phyloP scores from a whole-genome alignment of 2,329 filamentous ascomycete species.

The Akanthomyces dipterigenus region DNA sequence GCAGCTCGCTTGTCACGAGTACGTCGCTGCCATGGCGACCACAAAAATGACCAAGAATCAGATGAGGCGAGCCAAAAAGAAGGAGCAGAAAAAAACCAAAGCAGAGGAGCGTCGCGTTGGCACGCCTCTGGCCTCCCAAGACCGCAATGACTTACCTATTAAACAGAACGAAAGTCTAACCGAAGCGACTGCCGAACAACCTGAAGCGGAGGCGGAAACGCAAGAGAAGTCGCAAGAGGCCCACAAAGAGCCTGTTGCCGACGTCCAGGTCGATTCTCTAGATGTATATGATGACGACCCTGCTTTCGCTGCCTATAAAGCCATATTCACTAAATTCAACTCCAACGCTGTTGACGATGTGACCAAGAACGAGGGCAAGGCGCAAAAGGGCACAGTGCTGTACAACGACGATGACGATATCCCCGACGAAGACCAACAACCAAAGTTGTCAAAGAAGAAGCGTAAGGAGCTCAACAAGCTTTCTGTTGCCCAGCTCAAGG shows the following conservation, averaged over 20 bases:
- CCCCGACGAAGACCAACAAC: conserved; percentile 61
- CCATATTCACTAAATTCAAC: conserved; percentile 75
- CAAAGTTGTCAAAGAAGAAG: conserved; percentile 89
- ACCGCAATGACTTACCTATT: background rate
- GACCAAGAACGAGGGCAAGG: conserved; percentile 53
- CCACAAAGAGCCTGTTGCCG: conserved; percentile 33
- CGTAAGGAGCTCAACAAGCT: conserved; percentile 86
- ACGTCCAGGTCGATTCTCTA: conserved; percentile 11
- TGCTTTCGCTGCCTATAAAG: conserved; percentile 75
- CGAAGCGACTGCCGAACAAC: background rate
- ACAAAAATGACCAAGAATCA: conserved; percentile 89
- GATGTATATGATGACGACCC: conserved; percentile 55
- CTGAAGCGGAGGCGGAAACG: conserved; percentile 25
- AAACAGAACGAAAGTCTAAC: background rate
- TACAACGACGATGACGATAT: conserved; percentile 77
- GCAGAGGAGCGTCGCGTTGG: conserved; percentile 38
- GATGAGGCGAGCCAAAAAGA: conserved; percentile 87
- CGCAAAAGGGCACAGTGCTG: conserved; percentile 56
- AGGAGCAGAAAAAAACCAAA: conserved; percentile 71
- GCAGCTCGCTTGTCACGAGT: conserved; percentile 8
- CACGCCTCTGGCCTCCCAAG: background rate
- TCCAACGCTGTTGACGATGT: conserved; percentile 24
- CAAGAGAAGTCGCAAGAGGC: conserved; percentile 31
- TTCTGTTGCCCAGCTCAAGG: conserved; percentile 92
- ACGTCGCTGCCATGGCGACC: conserved; percentile 46